Conservation (phyloP, 352 stramenopile species). For the Phytophthora sp. region DNA sequence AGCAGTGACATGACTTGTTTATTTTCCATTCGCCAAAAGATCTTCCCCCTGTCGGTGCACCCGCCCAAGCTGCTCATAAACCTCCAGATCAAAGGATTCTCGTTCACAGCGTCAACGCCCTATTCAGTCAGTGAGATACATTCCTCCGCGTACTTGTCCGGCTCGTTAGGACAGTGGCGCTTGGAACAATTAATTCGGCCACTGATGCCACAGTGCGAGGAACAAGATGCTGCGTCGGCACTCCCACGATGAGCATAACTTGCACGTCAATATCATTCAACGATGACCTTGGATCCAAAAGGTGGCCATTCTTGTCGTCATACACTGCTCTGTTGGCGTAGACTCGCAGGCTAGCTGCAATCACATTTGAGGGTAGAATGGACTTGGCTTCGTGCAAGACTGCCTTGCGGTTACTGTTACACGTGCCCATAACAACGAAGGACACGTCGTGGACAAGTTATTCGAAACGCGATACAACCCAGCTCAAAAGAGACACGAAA, state of each 20-base stretch:
- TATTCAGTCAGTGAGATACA: no score
- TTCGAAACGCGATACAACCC: no score
- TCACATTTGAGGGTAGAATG: no score
- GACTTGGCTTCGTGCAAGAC: no score
- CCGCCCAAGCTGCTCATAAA: slow-evolving; percentile 21
- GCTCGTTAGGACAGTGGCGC: background rate
- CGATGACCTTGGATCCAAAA: no score
- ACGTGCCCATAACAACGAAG: no score
- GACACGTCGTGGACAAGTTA: no score
- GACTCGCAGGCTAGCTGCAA: background rate
- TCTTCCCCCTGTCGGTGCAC: slow-evolving; percentile 22
- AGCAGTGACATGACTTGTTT: slow-evolving; percentile 22
- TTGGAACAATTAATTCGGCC: background rate
- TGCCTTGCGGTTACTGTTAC: no score
- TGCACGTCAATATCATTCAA: background rate
- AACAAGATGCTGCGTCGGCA: background rate
- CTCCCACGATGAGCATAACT: background rate
- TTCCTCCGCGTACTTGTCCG: background rate
- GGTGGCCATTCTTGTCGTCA: no score
- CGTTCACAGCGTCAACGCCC: no score
- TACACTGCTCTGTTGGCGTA: background rate
- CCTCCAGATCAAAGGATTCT: no score
- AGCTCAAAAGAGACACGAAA: no score
- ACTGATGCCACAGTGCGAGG: background rate
- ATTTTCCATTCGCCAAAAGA: slow-evolving; percentile 35